phyloP scores from a whole-genome alignment of 1,284 basidiomycete genomes.

The Psilocybe mexicana region DNA sequence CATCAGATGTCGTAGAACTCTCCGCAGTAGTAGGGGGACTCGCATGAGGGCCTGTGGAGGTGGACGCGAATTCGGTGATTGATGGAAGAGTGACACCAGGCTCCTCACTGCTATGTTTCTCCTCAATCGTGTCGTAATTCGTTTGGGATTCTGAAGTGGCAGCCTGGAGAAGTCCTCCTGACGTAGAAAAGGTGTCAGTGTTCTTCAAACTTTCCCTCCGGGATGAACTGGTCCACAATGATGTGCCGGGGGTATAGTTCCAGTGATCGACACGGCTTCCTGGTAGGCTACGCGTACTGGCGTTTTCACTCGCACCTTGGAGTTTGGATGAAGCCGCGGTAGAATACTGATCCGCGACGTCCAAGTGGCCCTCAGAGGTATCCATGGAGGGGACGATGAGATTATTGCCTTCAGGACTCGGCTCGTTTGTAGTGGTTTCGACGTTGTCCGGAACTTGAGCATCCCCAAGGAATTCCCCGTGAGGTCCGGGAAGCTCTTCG shows the following conservation, averaged over 20 bases:
- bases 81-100: too few relatives aligned
- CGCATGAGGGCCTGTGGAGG: too few relatives aligned
- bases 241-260: neutral
- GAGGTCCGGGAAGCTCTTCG: neutral
- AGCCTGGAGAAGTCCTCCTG: neutral
- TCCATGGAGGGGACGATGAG: neutral
- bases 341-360: neutral
- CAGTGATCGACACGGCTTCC: constrained; percentile 12
- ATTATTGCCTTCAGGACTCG: neutral
- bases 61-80: too few relatives aligned
- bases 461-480: neutral
- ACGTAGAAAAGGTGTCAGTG: neutral
- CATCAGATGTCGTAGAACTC: too few relatives aligned
- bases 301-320: constrained; percentile 17
- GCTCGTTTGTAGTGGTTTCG: neutral
- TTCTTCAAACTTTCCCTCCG: neutral
- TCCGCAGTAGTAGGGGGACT: too few relatives aligned
- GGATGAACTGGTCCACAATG: neutral
- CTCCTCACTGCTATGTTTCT: neutral
- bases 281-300: constrained; percentile 20
- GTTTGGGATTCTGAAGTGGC: neutral
- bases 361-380: neutral
- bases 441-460: neutral
- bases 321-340: neutral
- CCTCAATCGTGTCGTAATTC: neutral